These are phyloP conservation scores for Trypanosoma scelopori DNA, from an alignment of 208 protist genomes.

Conservation along the genomic window DNA sequence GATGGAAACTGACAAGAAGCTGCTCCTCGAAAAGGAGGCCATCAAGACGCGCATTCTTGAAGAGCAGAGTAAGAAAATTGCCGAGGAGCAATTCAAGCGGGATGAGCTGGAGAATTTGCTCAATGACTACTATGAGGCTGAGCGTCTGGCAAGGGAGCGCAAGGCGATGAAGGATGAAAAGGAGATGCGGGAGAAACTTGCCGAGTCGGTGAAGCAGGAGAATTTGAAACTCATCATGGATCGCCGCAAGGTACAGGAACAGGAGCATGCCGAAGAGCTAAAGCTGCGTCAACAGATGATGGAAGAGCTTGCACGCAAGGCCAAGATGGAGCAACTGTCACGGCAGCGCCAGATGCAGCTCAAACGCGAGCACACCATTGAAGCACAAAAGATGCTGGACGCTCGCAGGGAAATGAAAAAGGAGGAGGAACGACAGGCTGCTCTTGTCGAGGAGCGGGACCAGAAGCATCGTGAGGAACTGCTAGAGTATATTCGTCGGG, in stretches of 20 bases:
- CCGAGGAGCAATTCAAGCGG: conserved; percentile 81
- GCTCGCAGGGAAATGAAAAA: conserved; percentile 73
- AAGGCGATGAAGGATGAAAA: conserved; percentile 61
- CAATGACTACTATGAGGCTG: conserved; percentile 90
- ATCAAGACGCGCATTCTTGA: conserved; percentile 79
- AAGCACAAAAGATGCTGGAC: conserved; percentile 77
- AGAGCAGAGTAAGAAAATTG: conserved; percentile 79
- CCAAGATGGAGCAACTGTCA: conserved; percentile 76
- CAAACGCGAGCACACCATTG: conserved; percentile 73
- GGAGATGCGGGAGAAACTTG: conserved; percentile 71
- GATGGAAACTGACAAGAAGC: conserved; percentile 72
- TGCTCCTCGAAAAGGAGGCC: conserved; percentile 66
- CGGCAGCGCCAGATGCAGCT: conserved; percentile 68
- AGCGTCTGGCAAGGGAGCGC: conserved; percentile 76
- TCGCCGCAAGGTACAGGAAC: conserved; percentile 50
- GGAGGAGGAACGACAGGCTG: conserved; percentile 61
- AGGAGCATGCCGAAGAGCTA: conserved; percentile 76
- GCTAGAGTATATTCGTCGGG: conserved; percentile 81
- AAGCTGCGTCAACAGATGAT: conserved; percentile 76
- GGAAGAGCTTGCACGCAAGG: conserved; percentile 83
- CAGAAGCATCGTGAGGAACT: conserved; percentile 60
- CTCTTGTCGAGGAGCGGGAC: conserved; percentile 59
- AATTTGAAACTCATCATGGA: conserved; percentile 80
- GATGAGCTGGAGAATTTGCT: conserved; percentile 83
- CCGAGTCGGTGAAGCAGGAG: conserved; percentile 51